phyloP scores from a whole-genome alignment of 225 moss, liverwort and hornwort genomes.

The Physcomitrium patens region DNA sequence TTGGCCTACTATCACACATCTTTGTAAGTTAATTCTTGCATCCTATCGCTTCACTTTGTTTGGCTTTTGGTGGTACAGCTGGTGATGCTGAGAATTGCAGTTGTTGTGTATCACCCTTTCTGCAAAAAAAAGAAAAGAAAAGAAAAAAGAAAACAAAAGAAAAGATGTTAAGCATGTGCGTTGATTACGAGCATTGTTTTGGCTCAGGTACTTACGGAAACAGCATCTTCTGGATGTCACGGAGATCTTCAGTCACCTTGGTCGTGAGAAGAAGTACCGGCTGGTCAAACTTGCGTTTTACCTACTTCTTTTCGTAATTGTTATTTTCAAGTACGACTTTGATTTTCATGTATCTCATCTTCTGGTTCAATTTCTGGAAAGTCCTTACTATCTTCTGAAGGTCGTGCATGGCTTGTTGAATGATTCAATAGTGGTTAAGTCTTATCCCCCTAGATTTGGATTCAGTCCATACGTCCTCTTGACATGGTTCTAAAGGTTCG shows the following conservation, averaged over 20 bases:
- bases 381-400: neutral
- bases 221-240: conserved; percentile 85
- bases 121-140: no score
- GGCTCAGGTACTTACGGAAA: conserved; percentile 66
- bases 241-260: conserved; percentile 82
- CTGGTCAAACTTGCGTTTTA: conserved; percentile 85
- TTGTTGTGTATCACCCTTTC: no score
- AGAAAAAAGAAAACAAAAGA: no score
- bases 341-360: neutral
- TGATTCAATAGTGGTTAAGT: conserved; percentile 12
- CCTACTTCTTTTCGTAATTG: conserved; percentile 82
- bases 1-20: conserved; percentile 71
- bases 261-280: conserved; percentile 78
- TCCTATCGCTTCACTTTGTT: neutral
- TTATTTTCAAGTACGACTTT: conserved; percentile 71
- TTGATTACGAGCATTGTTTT: neutral
- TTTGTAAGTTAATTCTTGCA: conserved; percentile 54
- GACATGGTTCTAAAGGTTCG: no score
- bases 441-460: neutral
- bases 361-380: neutral
- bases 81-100: neutral
- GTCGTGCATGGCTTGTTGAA: neutral
- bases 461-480: no score
- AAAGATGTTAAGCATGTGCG: neutral
- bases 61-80: neutral